Evolutionary conservation across 257 asterid species (phyloP).

Genomic region (Przewalskia tangutica): DNA sequence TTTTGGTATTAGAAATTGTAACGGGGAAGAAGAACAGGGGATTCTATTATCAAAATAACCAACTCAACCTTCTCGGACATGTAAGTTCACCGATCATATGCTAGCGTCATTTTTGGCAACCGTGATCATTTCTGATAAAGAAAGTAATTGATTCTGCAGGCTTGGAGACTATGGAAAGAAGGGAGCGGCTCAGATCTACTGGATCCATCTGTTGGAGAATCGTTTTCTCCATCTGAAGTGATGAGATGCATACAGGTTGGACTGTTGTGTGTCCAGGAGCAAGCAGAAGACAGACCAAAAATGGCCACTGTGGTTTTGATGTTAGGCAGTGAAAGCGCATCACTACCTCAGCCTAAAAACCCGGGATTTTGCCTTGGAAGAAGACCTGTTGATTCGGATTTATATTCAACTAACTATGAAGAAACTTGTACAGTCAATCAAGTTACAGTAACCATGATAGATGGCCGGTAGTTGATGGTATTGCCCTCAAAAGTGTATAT

Average conservation of each 20-base stretch:
- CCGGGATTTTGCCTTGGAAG: constrained; percentile 64
- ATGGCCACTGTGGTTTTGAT: constrained; percentile 53
- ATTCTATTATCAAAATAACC: constrained; percentile 53
- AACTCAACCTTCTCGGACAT: constrained; percentile 62
- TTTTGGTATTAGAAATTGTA: constrained; percentile 56
- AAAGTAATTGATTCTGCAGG: constrained; percentile 27
- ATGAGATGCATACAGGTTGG: constrained; percentile 72
- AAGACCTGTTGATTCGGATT: constrained; percentile 25
- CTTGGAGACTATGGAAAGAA: constrained; percentile 52
- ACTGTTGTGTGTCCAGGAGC: constrained; percentile 64
- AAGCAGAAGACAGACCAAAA: constrained; percentile 58
- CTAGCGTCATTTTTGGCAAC: background rate
- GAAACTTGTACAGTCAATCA: constrained; percentile 51
- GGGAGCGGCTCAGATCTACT: constrained; percentile 44
- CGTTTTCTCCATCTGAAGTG: constrained; percentile 29
- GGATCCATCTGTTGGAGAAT: constrained; percentile 33
- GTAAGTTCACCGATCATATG: constrained; percentile 25
- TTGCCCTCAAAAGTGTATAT: background rate
- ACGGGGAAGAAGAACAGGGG: constrained; percentile 63
- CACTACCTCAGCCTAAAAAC: constrained; percentile 50
- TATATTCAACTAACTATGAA: constrained; percentile 30
- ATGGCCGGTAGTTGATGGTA: constrained; percentile 35
- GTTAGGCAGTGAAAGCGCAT: constrained; percentile 44
- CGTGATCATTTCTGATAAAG: background rate
- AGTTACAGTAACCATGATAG: constrained; percentile 44